Base-by-base conservation (phyloP, 257 asterid genomes). In the Solanum peruvianum region DNA sequence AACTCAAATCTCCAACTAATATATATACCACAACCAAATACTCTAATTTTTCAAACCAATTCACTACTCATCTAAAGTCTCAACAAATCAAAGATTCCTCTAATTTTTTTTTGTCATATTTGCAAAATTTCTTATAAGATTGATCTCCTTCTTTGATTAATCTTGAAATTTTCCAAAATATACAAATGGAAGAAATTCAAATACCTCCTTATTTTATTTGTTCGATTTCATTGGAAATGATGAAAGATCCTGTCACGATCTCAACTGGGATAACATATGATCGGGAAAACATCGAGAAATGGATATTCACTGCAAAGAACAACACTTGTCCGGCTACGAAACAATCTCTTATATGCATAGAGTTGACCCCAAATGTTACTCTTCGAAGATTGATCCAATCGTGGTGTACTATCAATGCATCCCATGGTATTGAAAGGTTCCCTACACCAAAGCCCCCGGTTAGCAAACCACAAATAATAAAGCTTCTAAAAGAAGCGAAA, bases 241-340 rank as follows among this genome's bases (percentile, higher is more conserved):
- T 97, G 99, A 93, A 93, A 88, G 99, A 95, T 23, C 99, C 99
- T 0, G 98, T 97, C 10, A 94, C 94, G 0, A 33, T 92, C 88
- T 66, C 94, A 0, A 94, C 98, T 11, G 99, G 99, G 33, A 95
- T 95, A 45, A 94, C 98, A 60, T 97, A 94, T 86, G 99, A 97
- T 86, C 86, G 99, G 14, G 94, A 91, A 25, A 91, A 91, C 91
- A 97, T 97, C 87, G 98, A 97, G 62, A 93, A 84, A 72, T 97
- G 99, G 99, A 52, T 95, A 4, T 93, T 95, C 73, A 69, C 91
- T 0, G 91, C 66, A 60, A 92, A 89, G 20, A 90, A 94, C 75
- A 80, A 76, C 13, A 90, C 93, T 0, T 95, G 98, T 60, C 99
- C 99, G 4, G 94, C 90, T 56, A 94, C 99, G 0, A 94, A 94